Conservation (phyloP, 176 grass and related monocot genomes). For the Carex cristatella region DNA sequence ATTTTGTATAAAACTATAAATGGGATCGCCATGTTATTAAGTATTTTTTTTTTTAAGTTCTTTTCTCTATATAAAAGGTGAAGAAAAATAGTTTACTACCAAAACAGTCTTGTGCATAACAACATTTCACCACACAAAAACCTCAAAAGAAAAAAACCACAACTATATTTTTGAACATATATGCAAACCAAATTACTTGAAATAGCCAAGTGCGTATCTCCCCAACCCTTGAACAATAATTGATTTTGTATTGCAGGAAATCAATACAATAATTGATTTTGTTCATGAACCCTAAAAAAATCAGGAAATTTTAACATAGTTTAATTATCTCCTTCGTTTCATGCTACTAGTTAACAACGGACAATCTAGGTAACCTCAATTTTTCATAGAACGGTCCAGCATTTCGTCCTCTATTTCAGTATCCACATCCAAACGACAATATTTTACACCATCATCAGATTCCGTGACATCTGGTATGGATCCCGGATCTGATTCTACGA, state of each 20-base stretch:
- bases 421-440: constrained; percentile 52
- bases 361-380: background rate
- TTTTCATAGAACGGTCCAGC: constrained; percentile 32
- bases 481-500: constrained; percentile 13
- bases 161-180: no score
- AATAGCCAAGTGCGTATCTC: no score
- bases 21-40: no score
- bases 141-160: no score
- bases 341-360: background rate
- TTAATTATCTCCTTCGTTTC: background rate
- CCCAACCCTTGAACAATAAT: no score
- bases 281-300: background rate
- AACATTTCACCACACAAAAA: no score
- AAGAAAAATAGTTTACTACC: no score
- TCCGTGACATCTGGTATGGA: constrained; percentile 14
- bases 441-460: constrained; percentile 66
- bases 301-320: background rate
- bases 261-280: constrained; percentile 6
- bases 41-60: no score
- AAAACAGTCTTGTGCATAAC: no score
- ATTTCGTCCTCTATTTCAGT: constrained; percentile 35
- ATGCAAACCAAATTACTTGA: no score
- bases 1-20: no score
- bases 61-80: no score
- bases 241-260: background rate